Base-by-base conservation (phyloP, 2,329 filamentous ascomycete genomes). In the Aspergillus sojae region DNA sequence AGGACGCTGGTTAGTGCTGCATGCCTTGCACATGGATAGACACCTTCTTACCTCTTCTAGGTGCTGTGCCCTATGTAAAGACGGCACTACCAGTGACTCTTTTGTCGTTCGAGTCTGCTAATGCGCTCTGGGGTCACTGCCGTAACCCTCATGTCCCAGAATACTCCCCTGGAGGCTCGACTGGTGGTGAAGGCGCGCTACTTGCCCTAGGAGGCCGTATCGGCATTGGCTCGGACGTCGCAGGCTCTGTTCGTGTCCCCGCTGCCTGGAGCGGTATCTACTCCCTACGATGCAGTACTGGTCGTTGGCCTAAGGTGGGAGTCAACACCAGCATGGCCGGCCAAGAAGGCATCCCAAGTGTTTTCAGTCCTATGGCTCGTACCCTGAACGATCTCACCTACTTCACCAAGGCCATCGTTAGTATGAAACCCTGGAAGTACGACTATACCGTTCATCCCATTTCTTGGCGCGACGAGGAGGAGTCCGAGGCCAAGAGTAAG, bases 191-290 rank as follows among this genome's bases (percentile, higher is more conserved):
- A 78, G 86, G 86, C 5, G 93, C 94, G 0, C 81, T 97, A 3
- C 82, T 97, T 4, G 94, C 94, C 1, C 86, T 93, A 55, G 89
- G 89, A 43, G 93, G 92, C 53, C 85, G 93, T 45, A 96, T 97
- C 64, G 94, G 94, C 46, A 90, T 97, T 68, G 94, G 94, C 11
- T 94, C 91, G 55, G 94, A 97, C 77, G 93, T 97, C 19, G 94
- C 93, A 16, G 94, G 94, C 34, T 95, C 91, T 19, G 93, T 97
- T 5, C 86, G 94, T 58, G 89, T 87, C 2, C 94, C 94, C 0
- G 94, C 94, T 5, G 93, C 96, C 70, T 97, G 93, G 81, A 91
- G 91, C 2, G 94, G 94, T 10, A 92, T 94, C 75, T 97, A 96
- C 78, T 90, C 91, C 21, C 80, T 97, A 28, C 88, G 91, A 41